phyloP scores from a whole-genome alignment of 2,329 filamentous ascomycete genomes.

The Cordyceps tenuipes region DNA sequence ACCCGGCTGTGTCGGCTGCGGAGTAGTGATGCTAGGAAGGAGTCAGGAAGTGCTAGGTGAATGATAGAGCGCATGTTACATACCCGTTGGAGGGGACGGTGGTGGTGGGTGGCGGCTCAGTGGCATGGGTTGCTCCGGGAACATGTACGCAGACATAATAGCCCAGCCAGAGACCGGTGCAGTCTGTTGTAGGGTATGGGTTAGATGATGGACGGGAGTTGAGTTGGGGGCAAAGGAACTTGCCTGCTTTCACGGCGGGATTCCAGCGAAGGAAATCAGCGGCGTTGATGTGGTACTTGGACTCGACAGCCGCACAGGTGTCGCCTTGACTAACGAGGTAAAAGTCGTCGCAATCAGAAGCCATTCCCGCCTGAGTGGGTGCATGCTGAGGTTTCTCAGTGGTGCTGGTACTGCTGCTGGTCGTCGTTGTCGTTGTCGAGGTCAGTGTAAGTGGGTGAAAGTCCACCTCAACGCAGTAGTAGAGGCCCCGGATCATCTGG shows the following conservation, averaged over 20 bases:
- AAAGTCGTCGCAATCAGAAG: not conserved
- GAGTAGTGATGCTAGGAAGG: not conserved
- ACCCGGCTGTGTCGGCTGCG: conserved; percentile 19
- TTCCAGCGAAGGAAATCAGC: not conserved
- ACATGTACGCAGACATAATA: not conserved
- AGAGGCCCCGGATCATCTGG: not conserved
- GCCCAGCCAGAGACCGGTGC: not conserved
- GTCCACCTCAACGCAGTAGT: conserved; percentile 4
- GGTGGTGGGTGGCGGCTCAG: not conserved
- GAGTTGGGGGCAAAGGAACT: not conserved
- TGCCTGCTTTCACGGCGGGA: not conserved
- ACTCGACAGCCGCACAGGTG: not conserved
- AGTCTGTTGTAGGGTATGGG: not conserved
- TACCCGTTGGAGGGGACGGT: not conserved
- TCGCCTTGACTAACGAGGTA: not conserved
- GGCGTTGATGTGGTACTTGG: not conserved
- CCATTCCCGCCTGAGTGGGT: not conserved
- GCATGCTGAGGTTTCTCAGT: not conserved
- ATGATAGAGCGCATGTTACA: not conserved
- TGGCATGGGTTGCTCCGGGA: not conserved
- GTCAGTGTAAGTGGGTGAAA: not conserved
- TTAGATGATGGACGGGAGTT: not conserved
- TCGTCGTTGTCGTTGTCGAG: not conserved
- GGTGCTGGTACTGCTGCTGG: not conserved
- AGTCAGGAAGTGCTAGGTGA: not conserved